Conservation (phyloP, 2,329 filamentous ascomycete species). For the Paraphoma sp. region DNA sequence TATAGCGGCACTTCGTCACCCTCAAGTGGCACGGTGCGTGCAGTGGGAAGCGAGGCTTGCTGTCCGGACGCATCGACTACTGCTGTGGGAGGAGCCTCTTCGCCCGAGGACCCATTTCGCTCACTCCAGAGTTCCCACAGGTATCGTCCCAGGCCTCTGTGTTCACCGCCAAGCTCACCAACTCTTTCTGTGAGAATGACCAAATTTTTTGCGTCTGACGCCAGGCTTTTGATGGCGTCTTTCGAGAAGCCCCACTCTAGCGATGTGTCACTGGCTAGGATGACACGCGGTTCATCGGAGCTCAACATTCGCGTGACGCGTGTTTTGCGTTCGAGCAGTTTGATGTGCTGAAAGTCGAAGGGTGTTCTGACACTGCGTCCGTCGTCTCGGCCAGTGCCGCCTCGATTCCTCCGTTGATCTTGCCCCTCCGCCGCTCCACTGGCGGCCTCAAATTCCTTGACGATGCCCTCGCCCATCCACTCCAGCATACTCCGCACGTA, state of each 20-base stretch:
- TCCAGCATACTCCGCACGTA: conserved; percentile 96
- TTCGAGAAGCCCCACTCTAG: conserved; percentile 96
- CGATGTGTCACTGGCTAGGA: conserved; percentile 88
- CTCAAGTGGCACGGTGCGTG: conserved; percentile 69
- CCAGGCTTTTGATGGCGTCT: conserved; percentile 76
- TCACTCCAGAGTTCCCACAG: conserved; percentile 69
- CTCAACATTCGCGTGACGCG: conserved; percentile 75
- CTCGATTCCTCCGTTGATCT: conserved; percentile 35
- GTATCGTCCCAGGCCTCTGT: conserved; percentile 66
- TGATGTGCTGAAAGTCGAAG: conserved; percentile 88
- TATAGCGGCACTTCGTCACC: conserved; percentile 81
- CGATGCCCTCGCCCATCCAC: conserved; percentile 98
- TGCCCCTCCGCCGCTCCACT: conserved; percentile 46
- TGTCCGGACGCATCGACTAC: conserved; percentile 70
- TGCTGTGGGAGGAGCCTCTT: conserved; percentile 51
- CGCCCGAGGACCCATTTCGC: conserved; percentile 25
- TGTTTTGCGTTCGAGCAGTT: conserved; percentile 79
- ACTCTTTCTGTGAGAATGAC: conserved; percentile 85
- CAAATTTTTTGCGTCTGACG: conserved; percentile 78
- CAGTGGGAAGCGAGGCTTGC: conserved; percentile 34
- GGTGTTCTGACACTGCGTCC: conserved; percentile 68
- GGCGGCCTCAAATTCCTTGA: conserved; percentile 84
- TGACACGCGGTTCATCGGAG: conserved; percentile 69
- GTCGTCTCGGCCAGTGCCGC: conserved; percentile 46
- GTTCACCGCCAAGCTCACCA: conserved; percentile 46